These are phyloP conservation scores for Trichophyton mentagrophytes DNA, from an alignment of 2,329 filamentous ascomycete species.

Conservation along the genomic window DNA sequence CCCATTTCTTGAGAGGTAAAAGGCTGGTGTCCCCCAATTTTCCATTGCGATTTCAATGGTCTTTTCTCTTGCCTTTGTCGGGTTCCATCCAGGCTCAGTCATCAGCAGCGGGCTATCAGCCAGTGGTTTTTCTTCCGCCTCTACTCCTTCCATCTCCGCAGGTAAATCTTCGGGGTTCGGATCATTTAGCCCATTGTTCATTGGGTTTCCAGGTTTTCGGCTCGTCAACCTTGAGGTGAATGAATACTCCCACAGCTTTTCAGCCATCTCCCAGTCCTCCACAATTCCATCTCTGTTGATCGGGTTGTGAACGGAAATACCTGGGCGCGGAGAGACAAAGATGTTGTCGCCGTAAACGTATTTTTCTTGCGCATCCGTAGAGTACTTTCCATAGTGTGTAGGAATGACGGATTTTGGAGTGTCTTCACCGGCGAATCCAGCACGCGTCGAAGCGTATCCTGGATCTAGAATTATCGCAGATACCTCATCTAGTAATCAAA, in stretches of 20 bases:
- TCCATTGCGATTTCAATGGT: constrained; percentile 95
- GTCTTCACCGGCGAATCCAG: constrained; percentile 95
- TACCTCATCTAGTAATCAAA: constrained; percentile 62
- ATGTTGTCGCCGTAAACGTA: constrained; percentile 80
- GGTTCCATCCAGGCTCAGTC: constrained; percentile 91
- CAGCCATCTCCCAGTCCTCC: constrained; percentile 89
- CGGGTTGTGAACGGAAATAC: constrained; percentile 80
- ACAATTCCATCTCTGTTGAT: constrained; percentile 82
- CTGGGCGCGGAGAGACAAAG: constrained; percentile 60
- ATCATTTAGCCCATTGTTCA: constrained; percentile 69
- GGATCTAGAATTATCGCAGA: constrained; percentile 93
- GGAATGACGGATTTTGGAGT: constrained; percentile 87
- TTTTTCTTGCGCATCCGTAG: constrained; percentile 41
- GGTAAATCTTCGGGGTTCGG: constrained; percentile 45
- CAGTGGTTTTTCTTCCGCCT: constrained; percentile 58
- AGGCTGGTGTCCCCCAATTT: constrained; percentile 87
- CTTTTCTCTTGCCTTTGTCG: constrained; percentile 76
- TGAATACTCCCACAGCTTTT: constrained; percentile 83
- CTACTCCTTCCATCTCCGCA: constrained; percentile 49
- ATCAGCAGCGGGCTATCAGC: constrained; percentile 83
- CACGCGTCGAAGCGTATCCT: constrained; percentile 80
- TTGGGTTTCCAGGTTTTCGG: constrained; percentile 53
- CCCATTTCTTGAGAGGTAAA: constrained; percentile 80
- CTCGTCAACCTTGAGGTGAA: constrained; percentile 81
- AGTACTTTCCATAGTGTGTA: constrained; percentile 66